Conservation (phyloP, 2,329 filamentous ascomycete genomes). For the Beauveria scarabaeidicola region DNA sequence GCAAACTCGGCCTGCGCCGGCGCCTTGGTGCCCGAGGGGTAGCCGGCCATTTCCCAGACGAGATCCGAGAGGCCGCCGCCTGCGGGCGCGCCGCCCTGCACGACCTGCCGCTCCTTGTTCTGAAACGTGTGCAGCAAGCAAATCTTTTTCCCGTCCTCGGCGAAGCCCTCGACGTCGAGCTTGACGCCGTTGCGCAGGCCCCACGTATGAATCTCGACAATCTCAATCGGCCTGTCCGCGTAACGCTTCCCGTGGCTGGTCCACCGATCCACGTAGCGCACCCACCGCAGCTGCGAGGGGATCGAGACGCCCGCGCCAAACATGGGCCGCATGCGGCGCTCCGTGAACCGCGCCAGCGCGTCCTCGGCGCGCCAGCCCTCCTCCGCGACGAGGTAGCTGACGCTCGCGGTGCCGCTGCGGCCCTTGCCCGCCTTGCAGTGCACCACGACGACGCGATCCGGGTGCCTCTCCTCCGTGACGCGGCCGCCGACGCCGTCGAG, state of each 20-base stretch:
- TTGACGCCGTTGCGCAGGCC: slow-evolving; percentile 82
- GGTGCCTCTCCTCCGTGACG: slow-evolving; percentile 3
- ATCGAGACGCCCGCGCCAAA: slow-evolving; percentile 91
- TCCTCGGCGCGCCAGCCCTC: slow-evolving; percentile 53
- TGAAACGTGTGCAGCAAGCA: slow-evolving; percentile 74
- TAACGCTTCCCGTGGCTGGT: slow-evolving; percentile 67
- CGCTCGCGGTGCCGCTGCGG: slow-evolving; percentile 77
- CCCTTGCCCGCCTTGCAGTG: slow-evolving; percentile 98
- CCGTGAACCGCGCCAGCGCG: slow-evolving; percentile 55
- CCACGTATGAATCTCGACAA: slow-evolving; percentile 85
- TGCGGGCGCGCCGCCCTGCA: slow-evolving; percentile 48
- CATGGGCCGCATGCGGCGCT: slow-evolving; percentile 76
- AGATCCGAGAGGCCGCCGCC: slow-evolving; percentile 41
- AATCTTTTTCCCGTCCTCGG: slow-evolving; percentile 83
- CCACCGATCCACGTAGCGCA: slow-evolving; percentile 86
- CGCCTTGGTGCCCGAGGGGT: slow-evolving; percentile 25
- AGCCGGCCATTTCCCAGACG: slow-evolving; percentile 45
- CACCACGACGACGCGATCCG: slow-evolving; percentile 67
- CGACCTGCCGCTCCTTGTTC: slow-evolving; percentile 60
- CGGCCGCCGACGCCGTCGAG: slow-evolving; percentile 16
- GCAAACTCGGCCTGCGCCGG: slow-evolving; percentile 28
- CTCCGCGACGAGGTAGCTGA: slow-evolving; percentile 84
- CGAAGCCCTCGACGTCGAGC: slow-evolving; percentile 74
- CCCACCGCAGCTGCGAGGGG: slow-evolving; percentile 80
- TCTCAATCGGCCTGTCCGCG: slow-evolving; percentile 71